A percentile compares a stretch with the other conserved stretches of the same genome.
phyloP scores from a whole-genome alignment of 2,329 filamentous ascomycete genomes.

The Nigrospora osmanthi region DNA sequence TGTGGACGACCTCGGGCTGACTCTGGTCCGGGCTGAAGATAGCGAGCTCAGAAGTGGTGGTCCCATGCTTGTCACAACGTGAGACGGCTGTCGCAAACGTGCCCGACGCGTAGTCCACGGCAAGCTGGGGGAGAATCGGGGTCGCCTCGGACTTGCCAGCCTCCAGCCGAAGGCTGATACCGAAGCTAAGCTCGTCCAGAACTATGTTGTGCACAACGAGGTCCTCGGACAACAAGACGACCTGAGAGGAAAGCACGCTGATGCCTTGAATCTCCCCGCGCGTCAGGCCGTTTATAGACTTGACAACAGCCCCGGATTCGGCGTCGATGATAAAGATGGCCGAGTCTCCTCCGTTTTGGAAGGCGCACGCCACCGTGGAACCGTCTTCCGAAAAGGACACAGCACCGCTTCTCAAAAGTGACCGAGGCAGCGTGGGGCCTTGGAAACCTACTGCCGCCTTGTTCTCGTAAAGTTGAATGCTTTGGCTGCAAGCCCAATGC shows the following conservation, averaged over 20 bases:
- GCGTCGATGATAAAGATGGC: conserved; percentile 72
- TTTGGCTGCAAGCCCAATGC: conserved; percentile 66
- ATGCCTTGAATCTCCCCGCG: conserved; percentile 58
- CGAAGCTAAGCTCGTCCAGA: conserved; percentile 63
- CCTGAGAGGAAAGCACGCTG: conserved; percentile 61
- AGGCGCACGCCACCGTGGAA: conserved; percentile 68
- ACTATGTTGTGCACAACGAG: conserved; percentile 82
- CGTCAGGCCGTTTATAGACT: conserved; percentile 61
- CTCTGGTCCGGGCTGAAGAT: conserved; percentile 59
- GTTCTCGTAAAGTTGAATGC: conserved; percentile 41
- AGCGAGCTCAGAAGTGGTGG: conserved; percentile 45
- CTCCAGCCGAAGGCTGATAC: conserved; percentile 43
- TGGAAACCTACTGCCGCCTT: conserved; percentile 25
- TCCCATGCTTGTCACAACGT: conserved; percentile 12
- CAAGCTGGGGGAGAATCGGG: conserved; percentile 53
- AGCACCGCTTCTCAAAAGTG: conserved; percentile 44
- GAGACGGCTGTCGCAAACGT: conserved; percentile 57
- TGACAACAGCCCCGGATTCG: conserved; percentile 56
- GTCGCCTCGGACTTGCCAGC: conserved; percentile 22
- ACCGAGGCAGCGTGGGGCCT: conserved; percentile 15
- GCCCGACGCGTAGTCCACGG: conserved; percentile 59
- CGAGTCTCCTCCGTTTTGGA: conserved; percentile 45
- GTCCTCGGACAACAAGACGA: conserved; percentile 67
- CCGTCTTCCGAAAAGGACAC: conserved; percentile 79
- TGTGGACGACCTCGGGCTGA: conserved; percentile 50